Evolutionary conservation across 148 eudicot genomes (phyloP).

Genomic region (Beta vulgaris): DNA sequence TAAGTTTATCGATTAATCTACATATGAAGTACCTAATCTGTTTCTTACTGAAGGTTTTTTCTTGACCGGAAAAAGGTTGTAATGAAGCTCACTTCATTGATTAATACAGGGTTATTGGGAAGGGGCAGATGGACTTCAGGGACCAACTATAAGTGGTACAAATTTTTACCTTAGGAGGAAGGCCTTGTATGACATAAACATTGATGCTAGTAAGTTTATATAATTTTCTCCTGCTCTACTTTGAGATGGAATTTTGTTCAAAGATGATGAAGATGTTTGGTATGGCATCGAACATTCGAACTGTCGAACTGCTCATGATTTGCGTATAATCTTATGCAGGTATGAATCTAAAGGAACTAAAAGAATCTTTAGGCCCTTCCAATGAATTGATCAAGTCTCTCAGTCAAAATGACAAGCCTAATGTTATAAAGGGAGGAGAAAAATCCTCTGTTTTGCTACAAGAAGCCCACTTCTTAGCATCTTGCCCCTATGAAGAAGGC

Average conservation of each 20-base stretch:
- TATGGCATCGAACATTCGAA: no score
- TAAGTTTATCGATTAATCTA: background rate
- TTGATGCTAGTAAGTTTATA: constrained; percentile 13
- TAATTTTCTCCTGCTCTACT: background rate
- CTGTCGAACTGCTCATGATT: no score
- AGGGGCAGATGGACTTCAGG: constrained; percentile 63
- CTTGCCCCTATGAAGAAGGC: constrained; percentile 47
- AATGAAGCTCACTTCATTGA: background rate
- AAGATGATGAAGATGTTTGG: no score
- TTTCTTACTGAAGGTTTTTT: no score
- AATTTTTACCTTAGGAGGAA: constrained; percentile 57
- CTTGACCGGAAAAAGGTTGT: background rate
- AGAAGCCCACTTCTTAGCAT: constrained; percentile 44
- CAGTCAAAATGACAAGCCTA: background rate
- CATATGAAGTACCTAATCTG: background rate
- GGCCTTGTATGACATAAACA: constrained; percentile 39
- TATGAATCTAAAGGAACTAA: constrained; percentile 21
- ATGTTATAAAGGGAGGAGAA: constrained; percentile 7
- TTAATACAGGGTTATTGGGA: constrained; percentile 26
- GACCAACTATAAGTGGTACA: constrained; percentile 55
- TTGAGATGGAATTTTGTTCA: background rate
- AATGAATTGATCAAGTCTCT: constrained; percentile 42
- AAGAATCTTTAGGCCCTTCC: constrained; percentile 40
- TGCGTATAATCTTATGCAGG: no score
- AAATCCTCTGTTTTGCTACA: constrained; percentile 5